Evolutionary conservation across 306 rosid species (phyloP).

Genomic region (Rosa persica): DNA sequence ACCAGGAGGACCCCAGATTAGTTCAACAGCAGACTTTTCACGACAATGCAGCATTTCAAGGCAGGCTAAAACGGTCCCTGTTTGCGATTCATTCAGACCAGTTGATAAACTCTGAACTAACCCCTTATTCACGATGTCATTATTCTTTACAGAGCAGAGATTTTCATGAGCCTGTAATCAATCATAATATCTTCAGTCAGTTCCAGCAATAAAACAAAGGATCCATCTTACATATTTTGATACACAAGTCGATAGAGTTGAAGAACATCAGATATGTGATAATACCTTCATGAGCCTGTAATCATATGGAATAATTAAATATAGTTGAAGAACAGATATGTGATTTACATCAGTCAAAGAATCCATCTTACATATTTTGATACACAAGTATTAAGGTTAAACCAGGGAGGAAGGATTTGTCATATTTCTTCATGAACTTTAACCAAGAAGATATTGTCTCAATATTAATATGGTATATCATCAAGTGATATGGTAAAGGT

Average conservation of each 20-base stretch:
- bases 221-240: too few species aligned
- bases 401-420: too few species aligned
- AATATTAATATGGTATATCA: too few species aligned
- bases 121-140: not conserved
- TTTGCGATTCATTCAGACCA: slow-evolving; percentile 55
- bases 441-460: not conserved
- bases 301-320: too few species aligned
- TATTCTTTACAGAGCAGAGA: not conserved
- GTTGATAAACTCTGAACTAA: slow-evolving; percentile 9
- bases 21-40: slow-evolving; percentile 43
- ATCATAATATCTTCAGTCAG: not conserved
- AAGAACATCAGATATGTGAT: too few species aligned
- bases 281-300: too few species aligned
- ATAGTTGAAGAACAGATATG: too few species aligned
- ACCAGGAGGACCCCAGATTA: slow-evolving; percentile 87
- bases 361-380: too few species aligned
- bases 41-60: slow-evolving; percentile 30
- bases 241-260: too few species aligned
- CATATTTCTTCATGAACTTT: too few species aligned
- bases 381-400: too few species aligned
- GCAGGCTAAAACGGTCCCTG: slow-evolving; percentile 45
- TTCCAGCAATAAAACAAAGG: not conserved
- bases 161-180: slow-evolving; percentile 37
- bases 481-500: not conserved
- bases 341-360: too few species aligned